phyloP scores from a whole-genome alignment of 2,329 filamentous ascomycete genomes.

The Biscogniauxia mediterranea region DNA sequence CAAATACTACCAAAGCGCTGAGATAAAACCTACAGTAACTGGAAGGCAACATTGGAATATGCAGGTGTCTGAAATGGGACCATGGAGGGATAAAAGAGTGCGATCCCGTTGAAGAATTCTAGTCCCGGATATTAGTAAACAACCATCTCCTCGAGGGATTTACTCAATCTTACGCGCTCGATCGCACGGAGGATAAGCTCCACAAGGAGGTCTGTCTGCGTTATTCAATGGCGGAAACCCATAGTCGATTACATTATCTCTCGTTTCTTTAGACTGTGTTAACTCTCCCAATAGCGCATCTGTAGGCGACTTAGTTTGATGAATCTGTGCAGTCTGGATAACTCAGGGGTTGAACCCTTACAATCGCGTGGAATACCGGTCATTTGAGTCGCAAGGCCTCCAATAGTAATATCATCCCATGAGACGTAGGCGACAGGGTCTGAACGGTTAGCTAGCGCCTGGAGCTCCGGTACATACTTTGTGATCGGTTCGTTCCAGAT shows the following conservation, averaged over 20 bases:
- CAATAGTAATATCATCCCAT: conserved; percentile 34
- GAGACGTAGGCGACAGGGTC: conserved; percentile 25
- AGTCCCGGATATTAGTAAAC: conserved; percentile 6
- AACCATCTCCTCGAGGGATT: neutral
- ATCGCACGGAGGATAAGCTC: conserved; percentile 26
- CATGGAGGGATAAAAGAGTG: conserved; percentile 27
- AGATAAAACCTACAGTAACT: conserved; percentile 27
- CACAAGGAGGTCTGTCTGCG: conserved; percentile 27
- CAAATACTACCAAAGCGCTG: conserved; percentile 31
- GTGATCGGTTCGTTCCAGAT: conserved; percentile 32
- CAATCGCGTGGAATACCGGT: conserved; percentile 29
- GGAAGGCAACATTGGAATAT: conserved; percentile 32
- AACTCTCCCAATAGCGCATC: conserved; percentile 31
- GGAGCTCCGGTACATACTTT: conserved; percentile 29
- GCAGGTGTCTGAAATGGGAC: conserved; percentile 25
- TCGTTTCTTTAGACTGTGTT: conserved; percentile 23
- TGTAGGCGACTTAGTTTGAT: conserved; percentile 11
- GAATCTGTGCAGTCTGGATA: too few relatives aligned
- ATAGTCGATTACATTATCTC: conserved; percentile 21
- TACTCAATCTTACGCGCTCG: conserved; percentile 25
- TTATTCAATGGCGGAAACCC: conserved; percentile 31
- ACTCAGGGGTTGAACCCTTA: conserved; percentile 5
- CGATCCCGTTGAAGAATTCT: conserved; percentile 32
- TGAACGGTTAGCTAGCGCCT: conserved; percentile 22
- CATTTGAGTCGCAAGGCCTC: conserved; percentile 28